phyloP scores from a whole-genome alignment of 441 rosid genomes.

The Kokia cookei region DNA sequence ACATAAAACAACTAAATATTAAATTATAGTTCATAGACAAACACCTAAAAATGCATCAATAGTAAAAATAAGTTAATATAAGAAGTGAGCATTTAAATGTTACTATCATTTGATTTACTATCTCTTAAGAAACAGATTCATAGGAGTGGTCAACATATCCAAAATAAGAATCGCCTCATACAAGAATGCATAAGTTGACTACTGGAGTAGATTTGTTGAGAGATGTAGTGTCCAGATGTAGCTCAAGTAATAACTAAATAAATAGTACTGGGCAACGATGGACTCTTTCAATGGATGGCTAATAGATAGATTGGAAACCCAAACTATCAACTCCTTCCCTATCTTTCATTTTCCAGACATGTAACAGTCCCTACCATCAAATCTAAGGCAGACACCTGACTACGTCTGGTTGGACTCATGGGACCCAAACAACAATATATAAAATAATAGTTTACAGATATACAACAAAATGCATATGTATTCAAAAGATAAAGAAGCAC shows the following conservation, averaged over 20 bases:
- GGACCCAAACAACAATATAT: not conserved
- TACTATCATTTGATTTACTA: not conserved
- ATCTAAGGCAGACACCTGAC: slow-evolving; percentile 33
- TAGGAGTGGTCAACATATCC: not conserved
- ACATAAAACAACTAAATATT: not conserved
- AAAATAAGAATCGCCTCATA: not conserved
- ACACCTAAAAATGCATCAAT: not conserved
- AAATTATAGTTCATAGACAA: not conserved
- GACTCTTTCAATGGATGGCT: slow-evolving; percentile 31
- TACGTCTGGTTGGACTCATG: slow-evolving; percentile 22
- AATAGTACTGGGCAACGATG: slow-evolving; percentile 47
- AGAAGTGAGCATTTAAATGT: not conserved
- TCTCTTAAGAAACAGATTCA: not conserved
- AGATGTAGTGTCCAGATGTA: not conserved
- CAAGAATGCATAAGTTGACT: not conserved
- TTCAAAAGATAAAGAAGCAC: not conserved
- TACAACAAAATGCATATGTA: not conserved
- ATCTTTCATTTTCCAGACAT: slow-evolving; percentile 30
- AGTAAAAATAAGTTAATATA: not conserved
- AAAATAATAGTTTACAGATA: not conserved
- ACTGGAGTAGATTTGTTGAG: not conserved
- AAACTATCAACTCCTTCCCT: slow-evolving; percentile 12
- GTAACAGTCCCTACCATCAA: slow-evolving; percentile 31
- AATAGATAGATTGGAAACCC: slow-evolving; percentile 23
- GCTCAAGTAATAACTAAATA: not conserved